A percentile compares a stretch with the other conserved stretches of the same genome.
Evolutionary conservation across 2,329 filamentous ascomycete species (phyloP).

Genomic region (Fusarium circinatum): DNA sequence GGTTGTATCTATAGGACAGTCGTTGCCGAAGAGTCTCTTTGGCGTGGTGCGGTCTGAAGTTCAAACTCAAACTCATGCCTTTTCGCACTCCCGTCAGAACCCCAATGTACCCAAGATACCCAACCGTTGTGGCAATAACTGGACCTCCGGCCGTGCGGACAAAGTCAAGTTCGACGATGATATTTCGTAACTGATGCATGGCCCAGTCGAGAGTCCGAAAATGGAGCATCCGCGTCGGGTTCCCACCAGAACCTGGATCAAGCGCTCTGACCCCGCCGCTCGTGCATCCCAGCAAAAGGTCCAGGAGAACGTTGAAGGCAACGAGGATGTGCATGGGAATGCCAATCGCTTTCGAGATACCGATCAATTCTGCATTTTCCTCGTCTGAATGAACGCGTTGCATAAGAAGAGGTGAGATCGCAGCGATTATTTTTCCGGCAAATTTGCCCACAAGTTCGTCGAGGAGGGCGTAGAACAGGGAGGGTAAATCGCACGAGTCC

Average conservation of each 20-base stretch:
- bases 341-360: conserved; percentile 61
- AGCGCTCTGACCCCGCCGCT: conserved; percentile 53
- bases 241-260: neutral
- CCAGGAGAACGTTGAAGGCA: conserved; percentile 70
- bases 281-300: conserved; percentile 73
- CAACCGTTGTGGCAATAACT: conserved; percentile 57
- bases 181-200: conserved; percentile 60
- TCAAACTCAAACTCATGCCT: conserved; percentile 59
- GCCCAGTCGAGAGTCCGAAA: conserved; percentile 67
- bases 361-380: conserved; percentile 69
- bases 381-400: conserved; percentile 62
- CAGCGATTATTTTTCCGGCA: conserved; percentile 42
- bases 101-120: conserved; percentile 61
- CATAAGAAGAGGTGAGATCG: conserved; percentile 58
- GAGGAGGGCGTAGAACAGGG: conserved; percentile 63
- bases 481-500: conserved; percentile 48
- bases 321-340: conserved; percentile 70
- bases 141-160: conserved; percentile 48
- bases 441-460: conserved; percentile 24
- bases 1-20: conserved; percentile 43
- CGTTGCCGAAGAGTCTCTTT: conserved; percentile 16
- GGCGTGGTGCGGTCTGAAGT: conserved; percentile 53
- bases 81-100: conserved; percentile 59
- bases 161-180: conserved; percentile 64
- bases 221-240: conserved; percentile 56